These are phyloP conservation scores for Pseudogymnoascus sp. DNA, from an alignment of 2,329 filamentous ascomycete species.

Conservation along the genomic window DNA sequence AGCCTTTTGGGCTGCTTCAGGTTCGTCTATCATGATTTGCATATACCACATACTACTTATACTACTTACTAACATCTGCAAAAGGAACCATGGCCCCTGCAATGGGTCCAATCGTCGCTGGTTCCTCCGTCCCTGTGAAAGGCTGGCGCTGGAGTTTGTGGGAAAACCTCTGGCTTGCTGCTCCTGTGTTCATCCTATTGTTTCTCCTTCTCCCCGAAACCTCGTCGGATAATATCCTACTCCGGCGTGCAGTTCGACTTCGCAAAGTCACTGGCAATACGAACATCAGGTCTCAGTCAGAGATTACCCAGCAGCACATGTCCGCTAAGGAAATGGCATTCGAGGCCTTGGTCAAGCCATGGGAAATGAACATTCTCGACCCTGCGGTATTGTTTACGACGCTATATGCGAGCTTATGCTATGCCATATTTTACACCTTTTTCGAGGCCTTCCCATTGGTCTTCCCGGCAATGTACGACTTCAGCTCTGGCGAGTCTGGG, in stretches of 20 bases:
- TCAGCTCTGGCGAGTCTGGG: slow-evolving; percentile 50
- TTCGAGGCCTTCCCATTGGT: slow-evolving; percentile 61
- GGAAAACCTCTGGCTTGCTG: slow-evolving; percentile 55
- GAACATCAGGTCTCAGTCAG: slow-evolving; percentile 52
- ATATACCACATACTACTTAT: too few species aligned
- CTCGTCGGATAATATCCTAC: slow-evolving; percentile 49
- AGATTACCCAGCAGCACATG: slow-evolving; percentile 52
- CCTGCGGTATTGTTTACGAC: slow-evolving; percentile 57
- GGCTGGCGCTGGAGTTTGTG: slow-evolving; percentile 58
- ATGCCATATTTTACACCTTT: slow-evolving; percentile 56
- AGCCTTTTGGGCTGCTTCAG: slow-evolving; percentile 47
- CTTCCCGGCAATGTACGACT: slow-evolving; percentile 51
- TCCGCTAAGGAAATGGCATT: slow-evolving; percentile 39
- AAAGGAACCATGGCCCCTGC: slow-evolving; percentile 39
- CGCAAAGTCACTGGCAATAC: slow-evolving; percentile 49
- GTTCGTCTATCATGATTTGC: too few species aligned
- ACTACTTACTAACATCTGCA: too few species aligned
- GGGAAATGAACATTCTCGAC: slow-evolving; percentile 52
- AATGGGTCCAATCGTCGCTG: slow-evolving; percentile 52
- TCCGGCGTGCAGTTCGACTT: slow-evolving; percentile 50
- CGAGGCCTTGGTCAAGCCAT: slow-evolving; percentile 53
- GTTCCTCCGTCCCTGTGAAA: slow-evolving; percentile 49
- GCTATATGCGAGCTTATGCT: slow-evolving; percentile 53
- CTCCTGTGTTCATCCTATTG: slow-evolving; percentile 49
- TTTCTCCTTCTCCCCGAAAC: slow-evolving; percentile 60